A percentile compares a stretch with the other conserved stretches of the same genome.
Evolutionary conservation across 1,284 basidiomycete genomes (phyloP).

Genomic region (Ganoderma meredithae): DNA sequence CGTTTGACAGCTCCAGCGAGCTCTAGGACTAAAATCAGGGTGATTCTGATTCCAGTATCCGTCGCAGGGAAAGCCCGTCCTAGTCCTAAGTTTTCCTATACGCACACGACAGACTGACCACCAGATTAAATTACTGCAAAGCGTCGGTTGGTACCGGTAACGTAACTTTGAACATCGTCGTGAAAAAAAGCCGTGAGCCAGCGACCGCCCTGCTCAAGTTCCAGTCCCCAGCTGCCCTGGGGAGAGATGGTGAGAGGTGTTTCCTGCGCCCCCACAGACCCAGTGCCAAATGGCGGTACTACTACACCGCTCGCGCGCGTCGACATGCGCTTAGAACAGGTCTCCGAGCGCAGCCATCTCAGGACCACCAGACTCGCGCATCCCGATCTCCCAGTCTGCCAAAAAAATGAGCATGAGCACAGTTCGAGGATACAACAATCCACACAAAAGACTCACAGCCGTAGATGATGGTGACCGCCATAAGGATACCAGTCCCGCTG

Average conservation of each 20-base stretch:
- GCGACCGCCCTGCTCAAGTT: conserved; percentile 4
- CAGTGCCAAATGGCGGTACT: background rate
- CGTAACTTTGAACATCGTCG: conserved; percentile 17
- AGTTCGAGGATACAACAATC: background rate
- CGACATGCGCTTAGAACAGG: conserved; percentile 50
- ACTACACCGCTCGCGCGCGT: background rate
- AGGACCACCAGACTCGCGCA: conserved; percentile 77
- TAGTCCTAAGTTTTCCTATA: background rate
- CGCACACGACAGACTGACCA: conserved; percentile 1
- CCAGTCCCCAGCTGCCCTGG: too few relatives aligned
- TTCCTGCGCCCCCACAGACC: background rate
- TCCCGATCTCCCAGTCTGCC: conserved; percentile 80
- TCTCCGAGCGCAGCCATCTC: conserved; percentile 80
- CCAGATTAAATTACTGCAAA: conserved; percentile 18
- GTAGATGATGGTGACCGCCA: conserved; percentile 98
- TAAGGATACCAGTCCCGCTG: conserved; percentile 96
- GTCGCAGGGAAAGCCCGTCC: background rate
- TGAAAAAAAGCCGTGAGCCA: conserved; percentile 12
- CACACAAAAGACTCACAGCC: conserved; percentile 64
- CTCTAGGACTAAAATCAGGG: too few relatives aligned
- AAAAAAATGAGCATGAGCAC: conserved; percentile 11
- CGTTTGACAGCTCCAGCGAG: too few relatives aligned
- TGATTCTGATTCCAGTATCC: too few relatives aligned
- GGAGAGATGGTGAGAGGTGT: background rate
- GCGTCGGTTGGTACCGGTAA: conserved; percentile 17